These are phyloP conservation scores for Pythium coloratum DNA, from an alignment of 352 stramenopile genomes.

Conservation along the genomic window DNA sequence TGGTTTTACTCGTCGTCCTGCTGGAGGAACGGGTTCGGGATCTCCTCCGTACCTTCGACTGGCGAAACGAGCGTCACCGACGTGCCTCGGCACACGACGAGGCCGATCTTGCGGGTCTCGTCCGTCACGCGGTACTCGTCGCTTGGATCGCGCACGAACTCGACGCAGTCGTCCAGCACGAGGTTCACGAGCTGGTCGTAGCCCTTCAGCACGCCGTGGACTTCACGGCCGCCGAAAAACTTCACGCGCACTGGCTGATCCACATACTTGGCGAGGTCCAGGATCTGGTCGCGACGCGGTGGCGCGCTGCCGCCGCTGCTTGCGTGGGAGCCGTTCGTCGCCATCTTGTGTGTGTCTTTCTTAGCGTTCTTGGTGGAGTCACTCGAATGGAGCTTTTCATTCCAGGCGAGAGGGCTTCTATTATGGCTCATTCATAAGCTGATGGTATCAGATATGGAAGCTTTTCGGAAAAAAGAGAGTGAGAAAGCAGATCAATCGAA, in stretches of 20 bases:
- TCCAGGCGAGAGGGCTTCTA: neutral
- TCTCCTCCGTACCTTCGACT: slow-evolving; percentile 90
- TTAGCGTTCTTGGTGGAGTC: slow-evolving; percentile 1
- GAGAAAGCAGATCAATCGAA: slow-evolving; percentile 30
- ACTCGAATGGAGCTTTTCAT: slow-evolving; percentile 15
- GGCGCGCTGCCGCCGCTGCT: slow-evolving; percentile 29
- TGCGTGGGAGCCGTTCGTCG: slow-evolving; percentile 45
- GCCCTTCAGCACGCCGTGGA: slow-evolving; percentile 92
- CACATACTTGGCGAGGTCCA: slow-evolving; percentile 95
- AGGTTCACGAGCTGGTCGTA: slow-evolving; percentile 98
- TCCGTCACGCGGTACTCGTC: slow-evolving; percentile 90
- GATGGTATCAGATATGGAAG: neutral
- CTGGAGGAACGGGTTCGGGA: slow-evolving; percentile 91
- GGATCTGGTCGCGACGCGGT: slow-evolving; percentile 78
- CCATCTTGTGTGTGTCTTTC: slow-evolving; percentile 36
- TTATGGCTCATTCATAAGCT: neutral
- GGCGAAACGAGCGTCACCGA: slow-evolving; percentile 92
- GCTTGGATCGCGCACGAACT: slow-evolving; percentile 93
- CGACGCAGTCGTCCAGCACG: slow-evolving; percentile 95
- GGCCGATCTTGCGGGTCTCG: slow-evolving; percentile 90
- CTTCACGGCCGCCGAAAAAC: slow-evolving; percentile 92
- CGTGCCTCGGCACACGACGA: slow-evolving; percentile 93
- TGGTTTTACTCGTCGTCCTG: slow-evolving; percentile 55
- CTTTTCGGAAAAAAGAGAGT: neutral
- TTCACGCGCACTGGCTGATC: slow-evolving; percentile 94